Evolutionary conservation across 2,329 filamentous ascomycete species (phyloP).

Genomic region (Pseudocercospora ulei): DNA sequence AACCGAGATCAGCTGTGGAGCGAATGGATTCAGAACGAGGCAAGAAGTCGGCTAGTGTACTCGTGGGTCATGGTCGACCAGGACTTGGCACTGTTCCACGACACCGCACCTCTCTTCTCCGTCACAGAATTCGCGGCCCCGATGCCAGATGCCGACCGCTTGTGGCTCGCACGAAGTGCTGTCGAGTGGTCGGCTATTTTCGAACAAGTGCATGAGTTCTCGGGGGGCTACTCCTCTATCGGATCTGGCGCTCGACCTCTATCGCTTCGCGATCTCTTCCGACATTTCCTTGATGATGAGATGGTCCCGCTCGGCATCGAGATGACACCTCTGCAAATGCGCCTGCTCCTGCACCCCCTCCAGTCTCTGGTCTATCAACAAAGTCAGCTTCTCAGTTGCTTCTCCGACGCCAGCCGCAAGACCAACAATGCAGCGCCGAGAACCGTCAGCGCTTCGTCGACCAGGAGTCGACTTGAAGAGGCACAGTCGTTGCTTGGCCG

Average conservation of each 20-base stretch:
- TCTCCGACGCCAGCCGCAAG: conserved; percentile 47
- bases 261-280: conserved; percentile 57
- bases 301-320: conserved; percentile 45
- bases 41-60: conserved; percentile 58
- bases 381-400: conserved; percentile 55
- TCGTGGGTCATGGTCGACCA: conserved; percentile 68
- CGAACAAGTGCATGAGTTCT: conserved; percentile 50
- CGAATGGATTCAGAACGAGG: conserved; percentile 56
- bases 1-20: conserved; percentile 50
- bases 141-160: conserved; percentile 52
- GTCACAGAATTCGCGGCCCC: conserved; percentile 56
- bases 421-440: conserved; percentile 38
- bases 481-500: conserved; percentile 54
- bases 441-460: conserved; percentile 51
- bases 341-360: conserved; percentile 59
- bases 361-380: conserved; percentile 57
- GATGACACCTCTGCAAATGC: conserved; percentile 50
- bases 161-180: conserved; percentile 54
- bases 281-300: conserved; percentile 57
- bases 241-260: conserved; percentile 46
- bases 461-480: conserved; percentile 53
- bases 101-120: conserved; percentile 53
- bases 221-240: conserved; percentile 47
- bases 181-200: conserved; percentile 52
- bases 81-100: conserved; percentile 58